A percentile compares a stretch with the other conserved stretches of the same genome.
These are phyloP conservation scores for Phytopythium oedochilum DNA, from an alignment of 352 stramenopile genomes.

Conservation along the genomic window DNA sequence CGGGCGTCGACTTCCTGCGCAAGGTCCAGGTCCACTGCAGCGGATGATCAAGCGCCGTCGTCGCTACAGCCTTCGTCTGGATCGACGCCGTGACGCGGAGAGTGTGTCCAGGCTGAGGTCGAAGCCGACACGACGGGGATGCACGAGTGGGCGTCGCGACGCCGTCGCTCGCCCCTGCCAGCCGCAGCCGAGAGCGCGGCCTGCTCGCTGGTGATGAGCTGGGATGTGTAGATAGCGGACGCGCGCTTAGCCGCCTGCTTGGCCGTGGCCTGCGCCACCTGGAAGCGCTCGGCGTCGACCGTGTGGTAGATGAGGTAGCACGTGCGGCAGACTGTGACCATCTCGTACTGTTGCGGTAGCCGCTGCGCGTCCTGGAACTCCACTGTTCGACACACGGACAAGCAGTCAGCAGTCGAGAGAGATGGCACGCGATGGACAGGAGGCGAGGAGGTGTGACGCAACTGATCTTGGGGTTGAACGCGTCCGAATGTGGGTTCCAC, in stretches of 20 bases:
- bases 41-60: conserved; percentile 8
- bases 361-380: conserved; percentile 40
- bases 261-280: conserved; percentile 29
- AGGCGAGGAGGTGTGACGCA: neutral
- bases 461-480: conserved; percentile 40
- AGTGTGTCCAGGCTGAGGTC: neutral
- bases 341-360: conserved; percentile 43
- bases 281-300: conserved; percentile 39
- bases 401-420: neutral
- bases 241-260: conserved; percentile 18
- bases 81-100: neutral
- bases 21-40: conserved; percentile 44
- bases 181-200: conserved; percentile 4
- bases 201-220: conserved; percentile 21
- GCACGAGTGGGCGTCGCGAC: neutral
- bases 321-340: conserved; percentile 33
- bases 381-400: conserved; percentile 17
- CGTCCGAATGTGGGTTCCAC: conserved; percentile 62
- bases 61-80: neutral
- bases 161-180: neutral
- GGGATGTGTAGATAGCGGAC: conserved; percentile 25
- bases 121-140: neutral
- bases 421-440: neutral
- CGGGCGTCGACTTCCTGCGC: conserved; percentile 43
- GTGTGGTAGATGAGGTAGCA: conserved; percentile 52